Conservation (phyloP, 768 basidiomycete species). For the Tricholoma terreum region DNA sequence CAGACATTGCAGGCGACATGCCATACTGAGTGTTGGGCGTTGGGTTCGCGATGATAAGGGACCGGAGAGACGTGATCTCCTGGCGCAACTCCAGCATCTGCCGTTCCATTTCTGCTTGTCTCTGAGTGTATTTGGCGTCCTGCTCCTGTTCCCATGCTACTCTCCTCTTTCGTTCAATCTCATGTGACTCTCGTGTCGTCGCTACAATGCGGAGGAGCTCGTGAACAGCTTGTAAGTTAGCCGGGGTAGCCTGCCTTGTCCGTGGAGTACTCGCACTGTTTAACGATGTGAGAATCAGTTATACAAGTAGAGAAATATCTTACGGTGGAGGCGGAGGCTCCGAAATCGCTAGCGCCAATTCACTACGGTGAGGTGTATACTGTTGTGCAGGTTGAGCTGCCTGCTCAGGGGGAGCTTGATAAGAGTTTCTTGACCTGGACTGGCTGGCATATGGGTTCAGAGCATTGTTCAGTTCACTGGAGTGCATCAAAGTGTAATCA, state of each 20-base stretch:
- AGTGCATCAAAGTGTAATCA: no score
- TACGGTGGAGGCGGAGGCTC: constrained; percentile 41
- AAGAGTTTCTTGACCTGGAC: constrained; percentile 30
- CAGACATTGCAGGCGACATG: constrained; percentile 27
- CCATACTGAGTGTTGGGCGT: constrained; percentile 26
- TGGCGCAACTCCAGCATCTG: constrained; percentile 53
- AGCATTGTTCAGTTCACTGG: constrained; percentile 76
- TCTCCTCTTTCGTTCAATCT: constrained; percentile 57
- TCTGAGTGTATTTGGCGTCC: constrained; percentile 53
- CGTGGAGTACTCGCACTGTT: constrained; percentile 13
- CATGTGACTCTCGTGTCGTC: constrained; percentile 57
- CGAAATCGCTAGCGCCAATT: constrained; percentile 60
- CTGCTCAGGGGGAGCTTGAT: constrained; percentile 25
- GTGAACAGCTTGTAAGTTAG: constrained; percentile 47
- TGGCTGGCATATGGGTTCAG: constrained; percentile 67
- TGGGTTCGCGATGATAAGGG: constrained; percentile 30
- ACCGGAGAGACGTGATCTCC: constrained; percentile 46
- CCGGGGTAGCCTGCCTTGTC: constrained; percentile 30
- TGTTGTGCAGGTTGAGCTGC: constrained; percentile 28
- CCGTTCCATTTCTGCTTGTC: constrained; percentile 58
- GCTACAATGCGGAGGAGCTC: constrained; percentile 58
- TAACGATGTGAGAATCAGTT: background rate
- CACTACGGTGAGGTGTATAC: constrained; percentile 57
- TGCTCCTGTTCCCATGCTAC: constrained; percentile 69
- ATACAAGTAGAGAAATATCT: constrained; percentile 14